A percentile compares a stretch with the other conserved stretches of the same genome.
Evolutionary conservation across 192 early-diverging fungal genomes (phyloP).

Genomic region (Diversispora epigaea): DNA sequence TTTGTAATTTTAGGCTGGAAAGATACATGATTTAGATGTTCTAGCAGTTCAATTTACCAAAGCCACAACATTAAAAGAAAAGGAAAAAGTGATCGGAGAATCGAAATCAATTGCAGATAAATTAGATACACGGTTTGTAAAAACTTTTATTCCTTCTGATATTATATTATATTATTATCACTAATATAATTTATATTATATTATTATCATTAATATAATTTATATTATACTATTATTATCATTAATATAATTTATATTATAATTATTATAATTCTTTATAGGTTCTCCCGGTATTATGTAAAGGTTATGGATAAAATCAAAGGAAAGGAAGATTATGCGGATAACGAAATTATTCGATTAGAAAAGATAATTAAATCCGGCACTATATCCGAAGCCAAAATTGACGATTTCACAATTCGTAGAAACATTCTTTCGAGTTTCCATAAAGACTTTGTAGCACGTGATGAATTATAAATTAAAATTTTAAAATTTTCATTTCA

Average conservation of each 20-base stretch:
- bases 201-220: too few species aligned
- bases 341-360: conserved; percentile 79
- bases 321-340: conserved; percentile 66
- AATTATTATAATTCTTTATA: conserved; percentile 28
- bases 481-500: not conserved
- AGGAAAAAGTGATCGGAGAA: conserved; percentile 48
- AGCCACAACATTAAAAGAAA: conserved; percentile 45
- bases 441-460: conserved; percentile 16
- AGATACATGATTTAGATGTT: conserved; percentile 58
- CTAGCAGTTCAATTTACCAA: conserved; percentile 63
- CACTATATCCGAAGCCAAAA: conserved; percentile 65
- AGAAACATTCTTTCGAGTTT: conserved; percentile 76
- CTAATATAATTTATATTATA: not conserved
- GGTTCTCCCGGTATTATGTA: conserved; percentile 75
- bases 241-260: not conserved
- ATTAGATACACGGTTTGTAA: conserved; percentile 22
- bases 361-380: conserved; percentile 72
- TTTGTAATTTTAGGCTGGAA: conserved; percentile 53
- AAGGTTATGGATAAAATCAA: conserved; percentile 90
- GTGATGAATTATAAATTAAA: conserved; percentile 4
- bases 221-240: not conserved
- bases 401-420: conserved; percentile 84
- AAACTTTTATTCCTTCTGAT: not conserved
- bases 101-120: conserved; percentile 48
- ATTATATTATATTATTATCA: not conserved